These are phyloP conservation scores for Phytophthora fragariaefolia DNA, from an alignment of 352 stramenopile genomes.

Conservation along the genomic window DNA sequence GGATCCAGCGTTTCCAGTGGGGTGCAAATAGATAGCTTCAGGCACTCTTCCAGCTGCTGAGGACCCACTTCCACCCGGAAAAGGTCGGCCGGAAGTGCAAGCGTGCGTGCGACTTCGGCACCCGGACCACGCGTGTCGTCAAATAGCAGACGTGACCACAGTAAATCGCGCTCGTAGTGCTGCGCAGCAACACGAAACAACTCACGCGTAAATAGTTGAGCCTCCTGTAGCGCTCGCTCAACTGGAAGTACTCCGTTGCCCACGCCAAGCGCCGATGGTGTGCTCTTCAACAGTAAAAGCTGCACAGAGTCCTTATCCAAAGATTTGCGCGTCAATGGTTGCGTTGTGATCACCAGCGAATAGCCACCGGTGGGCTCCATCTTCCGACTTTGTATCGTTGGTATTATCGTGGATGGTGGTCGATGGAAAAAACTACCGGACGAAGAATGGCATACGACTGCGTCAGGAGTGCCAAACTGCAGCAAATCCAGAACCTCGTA, in stretches of 20 bases:
- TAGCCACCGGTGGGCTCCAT: conserved; percentile 51
- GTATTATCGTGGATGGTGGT: conserved; percentile 33
- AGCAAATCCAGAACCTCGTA: conserved; percentile 87
- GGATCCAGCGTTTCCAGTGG: conserved; percentile 81
- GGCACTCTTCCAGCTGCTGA: conserved; percentile 86
- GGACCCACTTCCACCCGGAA: conserved; percentile 80
- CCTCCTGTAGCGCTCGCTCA: conserved; percentile 76
- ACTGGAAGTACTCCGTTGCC: conserved; percentile 60
- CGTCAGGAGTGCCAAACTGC: conserved; percentile 86
- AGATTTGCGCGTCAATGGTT: conserved; percentile 57
- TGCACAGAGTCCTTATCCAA: conserved; percentile 73
- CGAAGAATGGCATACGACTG: conserved; percentile 78
- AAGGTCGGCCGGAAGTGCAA: conserved; percentile 60
- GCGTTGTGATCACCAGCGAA: conserved; percentile 81
- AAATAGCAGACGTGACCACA: conserved; percentile 87
- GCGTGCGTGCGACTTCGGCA: conserved; percentile 55
- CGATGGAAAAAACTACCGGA: conserved; percentile 86
- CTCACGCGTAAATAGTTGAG: conserved; percentile 79
- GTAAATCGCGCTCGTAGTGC: conserved; percentile 87
- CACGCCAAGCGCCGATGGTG: conserved; percentile 43
- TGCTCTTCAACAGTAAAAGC: conserved; percentile 70
- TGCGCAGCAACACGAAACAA: conserved; percentile 78
- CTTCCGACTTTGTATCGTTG: conserved; percentile 31
- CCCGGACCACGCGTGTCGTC: conserved; percentile 60
- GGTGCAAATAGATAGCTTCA: conserved; percentile 83